Base-by-base conservation (phyloP, 257 asterid species). In the Ehretia macrophylla region DNA sequence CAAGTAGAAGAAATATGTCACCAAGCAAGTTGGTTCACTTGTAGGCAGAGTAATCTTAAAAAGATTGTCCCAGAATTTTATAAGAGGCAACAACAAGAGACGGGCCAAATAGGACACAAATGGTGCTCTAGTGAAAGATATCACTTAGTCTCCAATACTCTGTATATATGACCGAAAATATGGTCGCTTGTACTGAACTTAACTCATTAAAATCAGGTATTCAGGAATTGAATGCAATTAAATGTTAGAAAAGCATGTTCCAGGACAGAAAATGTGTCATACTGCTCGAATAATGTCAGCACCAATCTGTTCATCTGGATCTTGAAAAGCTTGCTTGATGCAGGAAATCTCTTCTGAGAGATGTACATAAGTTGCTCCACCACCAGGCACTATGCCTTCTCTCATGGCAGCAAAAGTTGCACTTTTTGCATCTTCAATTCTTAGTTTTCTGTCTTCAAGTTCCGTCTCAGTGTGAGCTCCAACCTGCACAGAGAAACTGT, bases 351-450 rank as follows among this genome's bases (percentile, higher is more conserved):
- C 85, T 77, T 86, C 82, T 1, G 95, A 81, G 56, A 92, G 96
- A 70, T 92, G 99, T 68, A 88, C 56, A 73, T 66, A 86, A 46
- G 95, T 77, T 69, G 96, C 86, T 71, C 99, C 99, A 23, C 99
- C 99, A 49, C 99, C 99, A 58, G 95, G 99, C 21, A 93, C 95
- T 68, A 93, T 85, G 17, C 97, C 99, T 81, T 89, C 99, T 72
- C 80, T 78, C 77, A 93, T 83, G 67, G 99, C 97, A 67, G 96
- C 96, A 74, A 89, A 80, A 35, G 97, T 89, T 60, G 97, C 96
- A 76, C 60, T 77, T 75, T 80, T 93, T 17, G 99, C 97, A 75
- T 93, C 99, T 80, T 93, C 97, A 52, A 85, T 72, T 75, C 94
- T 78, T 72, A 93, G 80, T 71, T 88, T 93, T 11, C 91, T 84